Base-by-base conservation (phyloP, 139 green algal species). In the Monoraphidium neglectum region DNA sequence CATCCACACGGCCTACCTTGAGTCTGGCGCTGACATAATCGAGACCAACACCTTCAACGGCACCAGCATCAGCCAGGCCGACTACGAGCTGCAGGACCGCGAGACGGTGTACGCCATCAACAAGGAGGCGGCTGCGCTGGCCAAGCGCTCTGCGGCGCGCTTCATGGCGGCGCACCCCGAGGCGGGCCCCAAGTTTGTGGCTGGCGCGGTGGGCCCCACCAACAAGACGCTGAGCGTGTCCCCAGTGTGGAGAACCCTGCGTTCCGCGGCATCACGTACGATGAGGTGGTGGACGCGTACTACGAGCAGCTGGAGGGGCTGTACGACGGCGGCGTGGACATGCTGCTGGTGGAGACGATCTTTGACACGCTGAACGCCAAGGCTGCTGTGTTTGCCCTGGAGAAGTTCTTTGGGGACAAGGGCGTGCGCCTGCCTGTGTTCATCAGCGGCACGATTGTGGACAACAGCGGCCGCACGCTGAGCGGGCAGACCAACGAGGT, bases 1-100 rank as follows among this genome's bases (percentile, higher is more conserved):
- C 28, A 99, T 99, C 87, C 96, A 99, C 89, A 93, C 61, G 3
- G 82, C 87, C 35, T 99, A 96, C 87, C 82, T 99, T 70, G 92
- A 94, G 56, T 91, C 67, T 18, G 95, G 95, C 4, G 93, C 96
- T 15, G 96, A 99, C 88, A 98, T 99, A 82, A 93, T 99, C 47
- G 96, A 99, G 88, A 99, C 96, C 71, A 99, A 99, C 90, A 99
- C 96, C 43, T 99, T 99, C 92, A 99, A 97, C 71, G 95, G 92
- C 54, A 97, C 93, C 35, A 90, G 76, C 51, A 97, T 97, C 82
- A 93, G 87, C 57, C 94, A 98, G 90, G 90, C 87, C 10, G 96
- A 99, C 83, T 99, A 99, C 76, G 76, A 90, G 18, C 90, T 99
- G 72, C 90, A 99, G 71, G 87, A 80, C 16, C 37, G 83, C 15